Evolutionary conservation across 2,329 filamentous ascomycete species (phyloP).

Genomic region (Exserohilum turcica): DNA sequence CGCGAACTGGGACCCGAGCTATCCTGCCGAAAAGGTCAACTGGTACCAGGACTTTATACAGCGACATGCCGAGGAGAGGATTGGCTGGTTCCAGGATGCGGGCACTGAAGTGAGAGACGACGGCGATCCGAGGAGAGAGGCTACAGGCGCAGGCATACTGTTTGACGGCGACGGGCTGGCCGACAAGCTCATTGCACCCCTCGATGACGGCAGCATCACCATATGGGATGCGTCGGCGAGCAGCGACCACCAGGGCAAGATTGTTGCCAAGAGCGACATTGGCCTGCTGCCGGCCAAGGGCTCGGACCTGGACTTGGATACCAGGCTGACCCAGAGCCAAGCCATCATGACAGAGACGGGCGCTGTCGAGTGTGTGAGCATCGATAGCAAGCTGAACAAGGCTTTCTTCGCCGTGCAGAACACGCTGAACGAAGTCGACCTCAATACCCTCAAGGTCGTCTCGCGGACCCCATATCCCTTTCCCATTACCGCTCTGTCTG

Average conservation of each 20-base stretch:
- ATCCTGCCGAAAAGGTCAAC: slow-evolving; percentile 70
- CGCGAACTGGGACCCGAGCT: slow-evolving; percentile 83
- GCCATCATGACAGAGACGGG: slow-evolving; percentile 71
- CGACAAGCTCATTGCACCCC: slow-evolving; percentile 71
- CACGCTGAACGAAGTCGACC: slow-evolving; percentile 79
- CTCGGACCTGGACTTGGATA: slow-evolving; percentile 48
- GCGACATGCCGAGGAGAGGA: slow-evolving; percentile 72
- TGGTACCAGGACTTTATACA: slow-evolving; percentile 93
- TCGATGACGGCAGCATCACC: slow-evolving; percentile 87
- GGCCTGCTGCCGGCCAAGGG: slow-evolving; percentile 69
- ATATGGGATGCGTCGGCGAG: slow-evolving; percentile 69
- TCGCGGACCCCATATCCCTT: slow-evolving; percentile 76
- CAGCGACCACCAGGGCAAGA: slow-evolving; percentile 66
- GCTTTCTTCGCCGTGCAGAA: slow-evolving; percentile 83
- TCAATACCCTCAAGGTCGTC: slow-evolving; percentile 72
- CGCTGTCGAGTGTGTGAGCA: slow-evolving; percentile 80
- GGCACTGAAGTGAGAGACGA: slow-evolving; percentile 46
- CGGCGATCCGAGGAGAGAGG: slow-evolving; percentile 60
- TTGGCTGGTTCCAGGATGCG: slow-evolving; percentile 78
- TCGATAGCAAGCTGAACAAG: slow-evolving; percentile 69
- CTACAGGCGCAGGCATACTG: slow-evolving; percentile 71
- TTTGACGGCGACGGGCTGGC: slow-evolving; percentile 61
- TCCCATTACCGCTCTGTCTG: slow-evolving; percentile 81
- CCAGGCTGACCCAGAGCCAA: slow-evolving; percentile 51
- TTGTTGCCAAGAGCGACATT: slow-evolving; percentile 68